phyloP scores from a whole-genome alignment of 148 eudicot genomes.

The Camellia granthamiana region DNA sequence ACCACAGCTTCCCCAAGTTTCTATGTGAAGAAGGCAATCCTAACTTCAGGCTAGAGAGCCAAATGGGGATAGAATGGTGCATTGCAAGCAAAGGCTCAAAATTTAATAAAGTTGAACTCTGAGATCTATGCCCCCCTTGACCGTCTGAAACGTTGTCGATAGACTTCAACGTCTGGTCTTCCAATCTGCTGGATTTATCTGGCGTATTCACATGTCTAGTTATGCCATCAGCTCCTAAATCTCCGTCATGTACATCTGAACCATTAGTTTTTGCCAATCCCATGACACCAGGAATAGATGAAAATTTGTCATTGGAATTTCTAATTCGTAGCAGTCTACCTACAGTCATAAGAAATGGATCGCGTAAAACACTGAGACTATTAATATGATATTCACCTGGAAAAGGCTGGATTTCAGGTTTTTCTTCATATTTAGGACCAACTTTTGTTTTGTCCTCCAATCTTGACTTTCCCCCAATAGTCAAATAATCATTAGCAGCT shows the following conservation, averaged over 20 bases:
- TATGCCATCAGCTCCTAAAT: conserved; percentile 20
- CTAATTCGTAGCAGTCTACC: conserved; percentile 28
- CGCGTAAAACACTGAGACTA: conserved; percentile 10
- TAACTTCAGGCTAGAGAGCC: conserved; percentile 30
- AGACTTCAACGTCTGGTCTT: conserved; percentile 29
- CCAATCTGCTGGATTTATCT: conserved; percentile 25
- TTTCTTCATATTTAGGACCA: conserved; percentile 18
- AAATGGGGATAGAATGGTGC: conserved; percentile 12
- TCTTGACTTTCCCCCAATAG: conserved; percentile 23
- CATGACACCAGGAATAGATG: conserved; percentile 19
- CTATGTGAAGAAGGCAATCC: conserved; percentile 23
- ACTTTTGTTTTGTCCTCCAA: conserved; percentile 20
- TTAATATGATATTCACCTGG: neutral
- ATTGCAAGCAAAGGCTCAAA: conserved; percentile 29
- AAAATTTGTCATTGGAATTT: conserved; percentile 27
- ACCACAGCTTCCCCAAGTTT: conserved; percentile 39
- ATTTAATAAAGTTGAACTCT: conserved; percentile 28
- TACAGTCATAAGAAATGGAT: conserved; percentile 35
- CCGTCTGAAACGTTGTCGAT: conserved; percentile 23
- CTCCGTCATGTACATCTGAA: conserved; percentile 16
- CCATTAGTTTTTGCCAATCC: conserved; percentile 22
- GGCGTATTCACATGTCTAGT: conserved; percentile 20
- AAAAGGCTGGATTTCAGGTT: conserved; percentile 16
- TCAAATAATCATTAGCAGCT: conserved; percentile 25
- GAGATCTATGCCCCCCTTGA: conserved; percentile 29